Base-by-base conservation (phyloP, 352 stramenopile genomes). In the Phytophthora parvispora region DNA sequence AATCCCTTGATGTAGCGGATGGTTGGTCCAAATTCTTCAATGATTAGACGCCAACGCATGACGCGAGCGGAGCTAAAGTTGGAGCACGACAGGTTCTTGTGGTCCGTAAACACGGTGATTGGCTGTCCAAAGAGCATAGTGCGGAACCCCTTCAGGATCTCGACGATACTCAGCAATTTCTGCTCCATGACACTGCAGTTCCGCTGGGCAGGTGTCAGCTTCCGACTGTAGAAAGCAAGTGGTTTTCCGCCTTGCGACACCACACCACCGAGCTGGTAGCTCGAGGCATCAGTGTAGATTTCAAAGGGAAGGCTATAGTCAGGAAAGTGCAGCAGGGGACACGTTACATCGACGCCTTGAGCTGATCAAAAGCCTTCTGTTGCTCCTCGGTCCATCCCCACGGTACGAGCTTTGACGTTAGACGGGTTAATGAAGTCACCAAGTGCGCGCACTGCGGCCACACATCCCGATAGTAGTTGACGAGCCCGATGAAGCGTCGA, bases 141-240 rank as follows among this genome's bases (percentile, higher is more conserved):
- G 0, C 38, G 38, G 31, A 53, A 43, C 22, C 25, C 38, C 16
- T 60, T 62, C 1, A 62, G 43, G 28, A 29, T 56, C 20, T 55
- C 43, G 13, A 64, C 57, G 38, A 53, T 38, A 9, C n/a, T 50
- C 6, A 62, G 15, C 20, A 62, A 28, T 25, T 53, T 40, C 42
- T 62, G 55, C 42, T 62, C 27, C 42, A 62, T 53, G 5, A 53
- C 55, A 12, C 34, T 62, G 55, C 53, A 62, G 55, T 62, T 49
- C 25, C 29, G n/a, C 55, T 53, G 40, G 7, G 55, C n/a, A n/a
- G 38, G 5, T 6, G 38, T 53, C 12, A 62, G 25, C 31, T 64
- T 64, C 6, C 42, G 42, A n/a, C 34, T 64, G 45, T 49, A 62
- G n/a, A 61, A 51, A 5, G 55, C 25, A 6, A 42, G 38, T 6